Evolutionary conservation across 176 grass and related monocot species (phyloP), one percentile per base, ranked within the genome.

Genomic region (Aegilops umbellulata): DNA sequence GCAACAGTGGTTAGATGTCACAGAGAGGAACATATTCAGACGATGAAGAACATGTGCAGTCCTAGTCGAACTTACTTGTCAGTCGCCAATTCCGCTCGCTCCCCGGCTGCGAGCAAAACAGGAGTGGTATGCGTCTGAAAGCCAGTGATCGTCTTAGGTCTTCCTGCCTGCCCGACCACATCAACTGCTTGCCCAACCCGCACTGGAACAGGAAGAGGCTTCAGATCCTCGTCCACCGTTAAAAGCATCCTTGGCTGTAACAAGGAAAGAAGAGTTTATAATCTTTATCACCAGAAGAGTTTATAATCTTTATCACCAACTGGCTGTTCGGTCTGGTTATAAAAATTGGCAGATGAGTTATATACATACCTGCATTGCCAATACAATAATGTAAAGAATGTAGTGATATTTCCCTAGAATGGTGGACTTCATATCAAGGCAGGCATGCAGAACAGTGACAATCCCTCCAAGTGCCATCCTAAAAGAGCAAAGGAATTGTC

Each of bases 61-160:
- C 74, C 15, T 25, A 62, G 7, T 71, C 4, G 1, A 34, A 20
- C 60, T 85, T 96, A 99, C 94, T 99, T 99, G 65, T 99, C 97
- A 7, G 97, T 94, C 3, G 97, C 97, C 62, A 99, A 81, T 64
- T 99, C 97, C 30, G 97, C 97, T 65, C 97, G 89, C 65, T 99
- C 97, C 8, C 97, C 97, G 4, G 97, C 94, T 12, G 97, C 97
- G 61, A 99, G 94, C 84, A 99, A 91, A 26, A 99, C 92, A 7
- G 97, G 97, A 2, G 97, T 99, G 1, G 97, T 94, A 85, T 99
- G 97, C 83, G 97, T 99, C 86, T 99, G 97, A 26, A 99, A 99
- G 16, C 97, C 97, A 7, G 97, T 99, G 20, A 99, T 99, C 6
- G 97, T 96, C 80, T 99, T 99, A 3, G 97, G 97, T n/a, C 97